phyloP scores from a whole-genome alignment of 257 asterid genomes.

The Pogostemon cablin region DNA sequence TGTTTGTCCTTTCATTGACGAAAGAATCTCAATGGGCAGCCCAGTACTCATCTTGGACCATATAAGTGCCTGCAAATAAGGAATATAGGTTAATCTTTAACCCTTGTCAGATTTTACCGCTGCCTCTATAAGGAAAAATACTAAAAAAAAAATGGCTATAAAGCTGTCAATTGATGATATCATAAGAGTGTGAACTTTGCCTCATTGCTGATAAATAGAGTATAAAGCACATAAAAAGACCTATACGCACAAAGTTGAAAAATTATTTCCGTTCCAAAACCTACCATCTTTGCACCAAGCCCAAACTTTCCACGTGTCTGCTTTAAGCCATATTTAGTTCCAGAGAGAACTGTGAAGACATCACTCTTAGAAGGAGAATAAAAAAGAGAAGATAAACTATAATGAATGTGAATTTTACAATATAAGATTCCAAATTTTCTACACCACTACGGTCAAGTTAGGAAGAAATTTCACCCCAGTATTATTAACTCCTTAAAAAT shows the following conservation, averaged over 20 bases:
- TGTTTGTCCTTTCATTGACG: slow-evolving; percentile 78
- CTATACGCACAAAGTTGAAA: slow-evolving; percentile 15
- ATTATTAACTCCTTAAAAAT: not conserved
- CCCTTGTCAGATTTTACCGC: slow-evolving; percentile 4
- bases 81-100: slow-evolving; percentile 14
- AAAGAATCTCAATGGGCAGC: slow-evolving; percentile 81
- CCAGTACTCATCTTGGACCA: slow-evolving; percentile 99
- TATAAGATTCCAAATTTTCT: not conserved
- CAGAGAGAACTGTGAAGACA: slow-evolving; percentile 77
- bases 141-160: slow-evolving; percentile 7
- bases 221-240: not conserved
- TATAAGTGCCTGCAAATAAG: slow-evolving; percentile 71
- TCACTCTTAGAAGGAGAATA: slow-evolving; percentile 33
- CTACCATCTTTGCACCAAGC: slow-evolving; percentile 97
- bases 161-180: slow-evolving; percentile 24
- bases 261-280: slow-evolving; percentile 28
- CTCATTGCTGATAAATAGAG: not conserved
- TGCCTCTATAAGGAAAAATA: slow-evolving; percentile 4
- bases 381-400: slow-evolving; percentile 7
- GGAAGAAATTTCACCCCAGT: slow-evolving; percentile 1
- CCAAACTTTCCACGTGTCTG: slow-evolving; percentile 97
- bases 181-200: not conserved
- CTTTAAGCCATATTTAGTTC: slow-evolving; percentile 90
- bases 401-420: not conserved
- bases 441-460: slow-evolving; percentile 10